Evolutionary conservation across 2,329 filamentous ascomycete species (phyloP).

Genomic region (Apiospora koreana): DNA sequence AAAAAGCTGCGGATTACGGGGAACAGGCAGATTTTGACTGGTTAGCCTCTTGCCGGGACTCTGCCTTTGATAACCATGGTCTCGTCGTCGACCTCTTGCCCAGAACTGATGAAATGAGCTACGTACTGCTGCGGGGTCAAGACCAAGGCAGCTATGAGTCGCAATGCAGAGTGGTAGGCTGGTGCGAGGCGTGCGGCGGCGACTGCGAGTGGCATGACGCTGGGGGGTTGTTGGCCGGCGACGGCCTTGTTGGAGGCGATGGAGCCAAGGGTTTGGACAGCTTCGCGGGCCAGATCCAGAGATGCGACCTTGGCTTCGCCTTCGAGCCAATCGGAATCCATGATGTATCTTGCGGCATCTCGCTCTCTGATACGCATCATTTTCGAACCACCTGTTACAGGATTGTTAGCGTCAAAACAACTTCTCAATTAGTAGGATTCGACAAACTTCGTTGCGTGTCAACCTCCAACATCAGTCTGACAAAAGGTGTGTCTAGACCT

Average conservation of each 20-base stretch:
- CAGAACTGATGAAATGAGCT: neutral
- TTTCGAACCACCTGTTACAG: neutral
- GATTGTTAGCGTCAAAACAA: neutral
- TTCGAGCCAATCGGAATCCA: neutral
- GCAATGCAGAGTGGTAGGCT: neutral
- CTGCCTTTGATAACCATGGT: neutral
- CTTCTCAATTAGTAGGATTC: neutral
- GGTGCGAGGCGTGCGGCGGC: neutral
- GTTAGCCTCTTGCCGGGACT: neutral
- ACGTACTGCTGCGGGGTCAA: neutral
- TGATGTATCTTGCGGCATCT: neutral
- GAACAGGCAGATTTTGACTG: neutral
- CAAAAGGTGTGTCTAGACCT: neutral
- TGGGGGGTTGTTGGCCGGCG: accelerated
- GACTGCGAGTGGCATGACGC: neutral
- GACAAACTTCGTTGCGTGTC: neutral
- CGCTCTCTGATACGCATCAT: neutral
- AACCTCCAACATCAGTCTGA: neutral
- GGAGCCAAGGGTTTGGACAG: neutral
- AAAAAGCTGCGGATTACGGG: neutral
- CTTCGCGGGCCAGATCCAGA: neutral
- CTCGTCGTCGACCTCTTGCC: neutral
- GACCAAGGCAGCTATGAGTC: neutral
- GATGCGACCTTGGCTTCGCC: neutral
- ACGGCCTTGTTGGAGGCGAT: neutral